Evolutionary conservation across 768 basidiomycete genomes (phyloP), one percentile per base, ranked within the genome.

Genomic region (Serendipita sp.): DNA sequence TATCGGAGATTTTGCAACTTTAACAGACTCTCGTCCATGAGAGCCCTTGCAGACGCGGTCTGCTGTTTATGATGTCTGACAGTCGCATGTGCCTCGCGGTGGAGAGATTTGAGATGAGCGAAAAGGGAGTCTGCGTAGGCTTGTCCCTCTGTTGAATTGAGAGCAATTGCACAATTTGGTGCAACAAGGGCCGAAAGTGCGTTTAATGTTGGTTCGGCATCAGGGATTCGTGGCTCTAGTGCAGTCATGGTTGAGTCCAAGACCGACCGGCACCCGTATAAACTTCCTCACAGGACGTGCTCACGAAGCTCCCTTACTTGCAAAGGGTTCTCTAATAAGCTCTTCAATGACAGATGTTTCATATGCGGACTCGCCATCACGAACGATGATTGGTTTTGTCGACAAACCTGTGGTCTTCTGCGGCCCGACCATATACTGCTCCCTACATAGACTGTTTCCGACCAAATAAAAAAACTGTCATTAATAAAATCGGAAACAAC

Each of bases 21-120:
- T 42, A 94, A 82, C 72, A 90, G 83, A 0, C 88, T 85, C 73
- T 90, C 85, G 74, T 93, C 91, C 89, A 94, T 92, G 63, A 90
- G 85, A 43, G 86, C 85, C 61, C 90, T 78, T 2, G 88, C 86
- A 31, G 86, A 87, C 5, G 77, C 73, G 20, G 88, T 83, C 31
- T 82, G 82, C 63, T 84, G 80, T 65, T 89, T 86, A 71, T 86
- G 85, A 7, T 79, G 68, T 61, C 87, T 85, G 0, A 87, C 84
- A 7, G 81, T 81, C 30, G 80, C 76, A 69, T 87, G 89, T 42
- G 86, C 83, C 28, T 80, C 75, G 66, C 90, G 82, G 70, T 91
- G 86, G 65, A 90, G 77, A 11, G 83, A 79, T 71, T 90, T 90
- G 68, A 94, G 80, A 53, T 84, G 84, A 31, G 83, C 83, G 44